Base-by-base conservation (phyloP, 192 early-diverging fungal genomes). In the Backusella liffmaniae region DNA sequence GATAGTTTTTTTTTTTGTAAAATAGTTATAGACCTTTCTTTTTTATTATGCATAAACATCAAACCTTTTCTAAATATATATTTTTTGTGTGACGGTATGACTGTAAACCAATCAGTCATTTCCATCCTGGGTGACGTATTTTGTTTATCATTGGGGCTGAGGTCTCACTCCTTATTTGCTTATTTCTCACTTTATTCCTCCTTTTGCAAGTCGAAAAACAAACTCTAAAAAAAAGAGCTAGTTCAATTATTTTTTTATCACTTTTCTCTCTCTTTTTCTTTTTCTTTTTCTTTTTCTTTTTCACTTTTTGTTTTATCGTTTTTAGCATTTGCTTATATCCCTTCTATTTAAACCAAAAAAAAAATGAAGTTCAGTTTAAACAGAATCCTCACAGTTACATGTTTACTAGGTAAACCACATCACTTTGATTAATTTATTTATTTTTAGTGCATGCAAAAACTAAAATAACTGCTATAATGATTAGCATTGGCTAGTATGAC, bases 401-500 rank as follows among this genome's bases (percentile, higher is more conserved):
- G 36, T 49, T 32, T 69, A 69, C 36, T 68, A 36, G 41, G 69
- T 70, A 70, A 26, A 70, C 36, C n/a, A 70, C 16, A 37, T 12
- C 12, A 1, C 18, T 39, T 59, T 59, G 37, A 39, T 59, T 59
- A 59, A 23, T 21, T 8, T 59, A 32, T 32, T 32, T 32, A 32
- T 75, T 15, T 41, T 65, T 76, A 67, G 18, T 16, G 34, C 34
- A 67, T 44, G 15, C 37, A 18, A 35, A 21, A 46, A 36, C 42
- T 67, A 69, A 76, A 68, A 42, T 59, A 34, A 18, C n/a, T 10
- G 37, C 12, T 39, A 39, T 39, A 12, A 39, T 39, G 21, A 39
- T 69, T 70, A 70, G 69, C 69, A 70, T 39, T 72, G 41, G 71
- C 70, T 41, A 41, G 51, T 41, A 59, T 42, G 35, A 53, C 72